Conservation (phyloP, 306 rosid species). For the Trifolium pratense region DNA sequence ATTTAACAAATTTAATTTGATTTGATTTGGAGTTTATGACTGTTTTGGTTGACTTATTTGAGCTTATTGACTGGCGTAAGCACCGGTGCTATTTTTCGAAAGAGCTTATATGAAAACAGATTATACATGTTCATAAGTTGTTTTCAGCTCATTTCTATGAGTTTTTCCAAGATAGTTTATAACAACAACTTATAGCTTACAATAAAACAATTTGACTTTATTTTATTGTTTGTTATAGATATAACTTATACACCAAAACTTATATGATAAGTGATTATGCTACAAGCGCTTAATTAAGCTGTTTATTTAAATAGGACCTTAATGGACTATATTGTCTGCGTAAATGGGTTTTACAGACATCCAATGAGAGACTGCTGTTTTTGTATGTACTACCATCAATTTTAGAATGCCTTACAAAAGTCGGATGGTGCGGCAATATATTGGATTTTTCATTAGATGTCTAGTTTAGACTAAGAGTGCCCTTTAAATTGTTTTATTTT, state of each 20-base stretch:
- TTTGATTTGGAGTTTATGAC: background rate
- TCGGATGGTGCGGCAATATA: background rate
- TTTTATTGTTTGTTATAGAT: background rate
- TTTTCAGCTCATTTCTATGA: background rate
- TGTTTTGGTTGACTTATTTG: background rate
- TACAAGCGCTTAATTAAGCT: background rate
- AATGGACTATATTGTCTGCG: background rate
- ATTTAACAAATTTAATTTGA: background rate
- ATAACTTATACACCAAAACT: background rate
- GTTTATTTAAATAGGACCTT: background rate
- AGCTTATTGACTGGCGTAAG: too few species aligned
- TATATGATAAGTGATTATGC: background rate
- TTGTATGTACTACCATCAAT: background rate
- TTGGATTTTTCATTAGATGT: background rate
- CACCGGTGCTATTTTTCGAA: too few species aligned
- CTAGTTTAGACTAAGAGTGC: background rate
- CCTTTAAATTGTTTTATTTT: background rate
- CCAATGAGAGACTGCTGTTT: background rate
- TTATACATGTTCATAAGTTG: background rate
- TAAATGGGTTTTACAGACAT: background rate
- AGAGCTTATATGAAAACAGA: background rate
- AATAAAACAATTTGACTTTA: background rate
- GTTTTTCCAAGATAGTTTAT: background rate
- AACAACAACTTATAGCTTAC: too few species aligned
- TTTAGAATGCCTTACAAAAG: background rate